These are phyloP conservation scores for Tagetes erecta DNA, from an alignment of 129 eudicot genomes.

Conservation along the genomic window DNA sequence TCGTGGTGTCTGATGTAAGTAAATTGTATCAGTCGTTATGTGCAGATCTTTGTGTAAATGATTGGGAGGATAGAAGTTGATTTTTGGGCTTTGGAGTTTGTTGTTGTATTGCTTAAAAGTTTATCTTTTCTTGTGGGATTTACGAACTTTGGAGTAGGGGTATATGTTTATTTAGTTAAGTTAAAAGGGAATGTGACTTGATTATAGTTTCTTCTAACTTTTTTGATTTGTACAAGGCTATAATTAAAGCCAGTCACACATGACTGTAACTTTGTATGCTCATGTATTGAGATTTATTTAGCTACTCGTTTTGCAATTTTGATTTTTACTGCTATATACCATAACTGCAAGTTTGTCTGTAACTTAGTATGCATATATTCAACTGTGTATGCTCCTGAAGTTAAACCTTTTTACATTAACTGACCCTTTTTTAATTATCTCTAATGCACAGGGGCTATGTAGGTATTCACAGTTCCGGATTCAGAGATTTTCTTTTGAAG, in stretches of 20 bases:
- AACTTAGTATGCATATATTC: neutral
- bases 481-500: conserved; percentile 97
- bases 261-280: neutral
- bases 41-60: neutral
- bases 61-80: conserved; percentile 12
- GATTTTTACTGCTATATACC: neutral
- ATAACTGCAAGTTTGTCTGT: neutral
- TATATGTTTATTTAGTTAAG: neutral
- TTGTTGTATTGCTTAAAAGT: neutral
- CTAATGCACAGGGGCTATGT: conserved; percentile 72
- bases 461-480: conserved; percentile 98
- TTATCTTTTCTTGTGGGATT: too few species aligned
- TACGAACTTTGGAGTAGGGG: neutral
- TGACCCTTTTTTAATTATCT: neutral
- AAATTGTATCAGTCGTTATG: neutral
- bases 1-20: neutral
- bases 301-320: neutral
- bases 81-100: neutral
- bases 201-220: neutral
- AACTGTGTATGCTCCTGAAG: neutral
- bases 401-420: neutral
- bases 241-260: too few species aligned
- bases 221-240: neutral
- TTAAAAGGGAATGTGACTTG: neutral
- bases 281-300: neutral